Base-by-base conservation (phyloP, 2,329 filamentous ascomycete genomes). In the Beauveria caledonica region DNA sequence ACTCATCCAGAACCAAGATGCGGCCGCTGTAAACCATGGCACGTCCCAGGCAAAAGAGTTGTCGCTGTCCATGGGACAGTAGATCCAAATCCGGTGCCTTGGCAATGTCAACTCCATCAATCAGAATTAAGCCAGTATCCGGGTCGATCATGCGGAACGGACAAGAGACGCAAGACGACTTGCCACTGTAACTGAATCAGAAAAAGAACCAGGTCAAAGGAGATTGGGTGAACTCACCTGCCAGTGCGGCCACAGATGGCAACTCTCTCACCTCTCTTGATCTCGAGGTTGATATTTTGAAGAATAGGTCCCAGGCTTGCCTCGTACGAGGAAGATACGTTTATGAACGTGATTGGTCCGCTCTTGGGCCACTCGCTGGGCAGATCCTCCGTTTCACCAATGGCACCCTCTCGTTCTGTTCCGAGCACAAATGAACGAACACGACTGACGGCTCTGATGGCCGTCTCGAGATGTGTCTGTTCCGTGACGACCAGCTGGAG, bases 131-230 rank as follows among this genome's bases (percentile, higher is more conserved):
- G 1, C 78, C 78, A 0, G 68, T 56, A 1, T 71, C 72, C 5
- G 74, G 66, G 8, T 81, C 77, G 1, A 82, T 64, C 63, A 83
- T 74, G 10, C 79, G 74, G 23, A 82, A 72, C 0, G 83, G 68
- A 0, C 75, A 71, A 6, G 75, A 67, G 0, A 80, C 65, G 1
- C 81, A 70, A 0, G 68, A 70, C 3, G 68, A 71, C 60, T 71
- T 72, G 4, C 68, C 71, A 25, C 71, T 72, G 0, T 9, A 15
- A 3, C 0, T 62, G 58, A 5, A 68, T 64, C 29, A 72, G 70
- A 5, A 17, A 23, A 27, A 0, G 5, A 51, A 10, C 10, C 3
- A 49, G n/a, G n/a, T 40, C 5, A 19, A 13, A 21, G 5, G 33
- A 15, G 27, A 1, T 5, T 25, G 25, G 17, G 19, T 9, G 11